Percentiles rank a stretch among this genome's conserved stretches.
These are phyloP conservation scores for Rhizodiscina lignyota DNA, from an alignment of 495 filamentous ascomycete species.

Conservation along the genomic window DNA sequence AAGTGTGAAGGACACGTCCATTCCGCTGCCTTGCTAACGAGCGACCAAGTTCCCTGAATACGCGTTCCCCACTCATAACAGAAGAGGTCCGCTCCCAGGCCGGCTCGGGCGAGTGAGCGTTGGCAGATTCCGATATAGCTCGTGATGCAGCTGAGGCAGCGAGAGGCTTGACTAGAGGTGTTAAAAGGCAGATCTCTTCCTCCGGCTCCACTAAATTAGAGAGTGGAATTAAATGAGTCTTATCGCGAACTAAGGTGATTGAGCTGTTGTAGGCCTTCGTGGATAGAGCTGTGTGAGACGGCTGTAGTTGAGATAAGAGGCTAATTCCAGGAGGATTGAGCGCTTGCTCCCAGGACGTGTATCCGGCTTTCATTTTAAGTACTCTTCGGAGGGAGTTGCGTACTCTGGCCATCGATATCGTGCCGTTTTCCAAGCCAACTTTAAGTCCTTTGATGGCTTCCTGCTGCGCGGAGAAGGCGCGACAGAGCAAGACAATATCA, in stretches of 20 bases:
- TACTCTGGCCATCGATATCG: conserved; percentile 60
- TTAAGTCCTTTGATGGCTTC: conserved; percentile 77
- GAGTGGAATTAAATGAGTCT: conserved; percentile 59
- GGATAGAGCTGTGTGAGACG: conserved; percentile 60
- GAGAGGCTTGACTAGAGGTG: conserved; percentile 71
- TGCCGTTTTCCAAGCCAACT: conserved; percentile 68
- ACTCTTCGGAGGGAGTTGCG: conserved; percentile 58
- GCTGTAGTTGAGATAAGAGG: conserved; percentile 59
- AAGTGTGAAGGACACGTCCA: conserved; percentile 74
- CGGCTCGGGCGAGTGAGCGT: conserved; percentile 28
- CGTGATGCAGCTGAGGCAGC: conserved; percentile 61
- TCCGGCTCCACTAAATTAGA: conserved; percentile 60
- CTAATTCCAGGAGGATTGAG: conserved; percentile 60
- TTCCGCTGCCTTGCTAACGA: conserved; percentile 65
- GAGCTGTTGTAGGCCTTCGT: conserved; percentile 71
- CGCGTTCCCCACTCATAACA: conserved; percentile 72
- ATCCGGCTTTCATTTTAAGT: conserved; percentile 55
- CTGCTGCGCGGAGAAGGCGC: conserved; percentile 69
- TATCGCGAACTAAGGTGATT: conserved; percentile 75
- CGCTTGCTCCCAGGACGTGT: conserved; percentile 70
- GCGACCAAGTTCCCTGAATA: conserved; percentile 70
- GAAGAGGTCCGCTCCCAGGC: conserved; percentile 45
- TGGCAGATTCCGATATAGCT: conserved; percentile 29
- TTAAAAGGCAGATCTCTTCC: conserved; percentile 69
- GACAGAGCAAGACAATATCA: conserved; percentile 69